A percentile compares a stretch with the other conserved stretches of the same genome.
phyloP scores from a whole-genome alignment of 176 grass and related monocot genomes.

The Aegilops bicornis region DNA sequence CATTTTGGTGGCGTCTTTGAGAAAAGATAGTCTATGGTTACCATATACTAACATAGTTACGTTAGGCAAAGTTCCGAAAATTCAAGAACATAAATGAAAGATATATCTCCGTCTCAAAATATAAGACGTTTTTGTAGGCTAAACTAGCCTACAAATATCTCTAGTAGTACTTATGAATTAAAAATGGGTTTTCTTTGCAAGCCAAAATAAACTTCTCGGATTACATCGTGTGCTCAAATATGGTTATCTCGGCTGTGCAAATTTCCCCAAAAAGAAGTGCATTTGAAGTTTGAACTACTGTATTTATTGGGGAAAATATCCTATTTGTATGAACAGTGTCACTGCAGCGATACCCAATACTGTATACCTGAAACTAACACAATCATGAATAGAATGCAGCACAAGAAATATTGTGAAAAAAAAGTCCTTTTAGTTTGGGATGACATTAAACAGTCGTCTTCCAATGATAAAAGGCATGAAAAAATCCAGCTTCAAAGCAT shows the following conservation, averaged over 20 bases:
- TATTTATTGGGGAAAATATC: background rate
- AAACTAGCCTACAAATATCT: no score
- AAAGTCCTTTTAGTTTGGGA: slow-evolving; percentile 11
- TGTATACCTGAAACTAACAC: background rate
- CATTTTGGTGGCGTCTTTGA: no score
- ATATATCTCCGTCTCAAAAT: no score
- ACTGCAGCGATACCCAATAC: background rate
- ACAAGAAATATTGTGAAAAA: background rate
- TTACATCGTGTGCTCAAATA: background rate
- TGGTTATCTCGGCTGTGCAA: background rate
- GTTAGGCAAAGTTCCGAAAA: background rate
- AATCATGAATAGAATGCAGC: background rate
- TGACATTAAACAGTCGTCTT: background rate
- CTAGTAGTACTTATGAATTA: background rate
- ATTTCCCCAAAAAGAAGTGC: background rate
- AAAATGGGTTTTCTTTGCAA: background rate
- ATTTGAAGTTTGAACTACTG: background rate
- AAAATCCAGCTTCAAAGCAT: slow-evolving; percentile 37
- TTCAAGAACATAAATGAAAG: no score
- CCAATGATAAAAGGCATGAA: slow-evolving; percentile 26
- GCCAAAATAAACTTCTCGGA: background rate
- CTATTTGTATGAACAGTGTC: background rate
- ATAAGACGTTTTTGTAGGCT: no score
- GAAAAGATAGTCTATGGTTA: no score
- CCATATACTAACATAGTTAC: background rate